Evolutionary conservation across 176 grass and related monocot species (phyloP), one percentile per base, ranked within the genome.

Genomic region (Calamus simplicifolius): DNA sequence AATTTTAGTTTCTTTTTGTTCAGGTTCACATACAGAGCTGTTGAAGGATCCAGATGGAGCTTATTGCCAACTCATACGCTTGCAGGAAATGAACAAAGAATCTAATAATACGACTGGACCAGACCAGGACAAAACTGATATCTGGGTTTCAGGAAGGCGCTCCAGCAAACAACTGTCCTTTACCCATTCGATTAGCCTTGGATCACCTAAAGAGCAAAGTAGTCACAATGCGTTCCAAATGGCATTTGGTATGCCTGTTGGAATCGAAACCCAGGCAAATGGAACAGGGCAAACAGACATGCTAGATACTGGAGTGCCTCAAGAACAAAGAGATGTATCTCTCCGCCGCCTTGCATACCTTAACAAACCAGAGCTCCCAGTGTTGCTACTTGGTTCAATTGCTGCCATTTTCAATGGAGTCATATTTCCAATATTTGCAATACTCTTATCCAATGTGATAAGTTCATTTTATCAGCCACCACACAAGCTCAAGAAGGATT

Each of bases 361-460:
- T 51, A 95, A 89, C 76, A 95, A 89, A 49, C 81, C 89, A 3
- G 89, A 95, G 69, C 77, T 95, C 12, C 81, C 69, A 2, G 79
- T 89, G 51, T 82, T 95, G 30, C 65, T 95, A 38, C 58, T 89
- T 29, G 89, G 89, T 74, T 95, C 80, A 35, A 60, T 95, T 72
- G 85, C 85, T 3, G 74, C 89, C 1, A 57, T 85, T 18, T 63
- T 89, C 63, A 82, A 79, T 35, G 89, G 89, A 57, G 76, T 85
- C 48, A 87, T 95, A 69, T 85, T 95, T 35, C 89, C 89, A 5
- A 76, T 95, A 27, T 95, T 85, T 59, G 79, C 81, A 2, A 69
- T 95, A 61, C 70, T 95, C 28, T 67, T 95, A 18, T 89, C 89
- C 16, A 89, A 89, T 75, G 89, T 85, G 35, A 95, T 95, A 51